A percentile compares a stretch with the other conserved stretches of the same genome.
phyloP scores from a whole-genome alignment of 139 green algal species.

The Yamagishiella unicocca region DNA sequence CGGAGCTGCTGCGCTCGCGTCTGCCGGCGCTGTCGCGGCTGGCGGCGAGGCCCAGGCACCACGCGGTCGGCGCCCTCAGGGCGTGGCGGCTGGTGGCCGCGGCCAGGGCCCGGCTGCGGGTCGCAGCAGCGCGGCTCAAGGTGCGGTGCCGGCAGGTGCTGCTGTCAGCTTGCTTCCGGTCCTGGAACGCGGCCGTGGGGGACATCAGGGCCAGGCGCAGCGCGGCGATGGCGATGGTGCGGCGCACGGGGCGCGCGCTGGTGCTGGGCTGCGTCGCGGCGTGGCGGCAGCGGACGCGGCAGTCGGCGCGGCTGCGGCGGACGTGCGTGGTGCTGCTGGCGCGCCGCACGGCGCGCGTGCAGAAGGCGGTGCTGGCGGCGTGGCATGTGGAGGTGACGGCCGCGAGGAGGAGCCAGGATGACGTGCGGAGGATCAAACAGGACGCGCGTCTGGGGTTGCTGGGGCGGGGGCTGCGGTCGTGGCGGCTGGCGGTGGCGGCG shows the following conservation, averaged over 20 bases:
- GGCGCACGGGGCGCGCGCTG: background rate
- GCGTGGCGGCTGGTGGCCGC: background rate
- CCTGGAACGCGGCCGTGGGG: background rate
- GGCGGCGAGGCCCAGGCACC: background rate
- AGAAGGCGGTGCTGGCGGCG: background rate
- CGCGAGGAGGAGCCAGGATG: background rate
- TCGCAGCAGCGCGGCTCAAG: background rate
- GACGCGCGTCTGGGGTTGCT: background rate
- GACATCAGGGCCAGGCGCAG: background rate
- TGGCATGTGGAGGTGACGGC: background rate
- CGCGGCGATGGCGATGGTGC: background rate
- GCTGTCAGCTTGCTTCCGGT: background rate
- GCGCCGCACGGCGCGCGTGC: background rate
- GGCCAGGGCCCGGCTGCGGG: background rate
- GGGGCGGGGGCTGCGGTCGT: background rate
- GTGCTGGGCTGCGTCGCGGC: background rate
- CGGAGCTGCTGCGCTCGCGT: background rate
- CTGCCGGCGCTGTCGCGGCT: conserved; percentile 7
- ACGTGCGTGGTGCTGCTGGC: background rate
- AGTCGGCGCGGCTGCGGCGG: background rate
- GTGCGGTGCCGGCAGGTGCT: background rate
- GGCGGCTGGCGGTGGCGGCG: background rate
- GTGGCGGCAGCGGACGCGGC: background rate
- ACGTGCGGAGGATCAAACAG: background rate
- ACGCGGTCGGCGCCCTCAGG: background rate